phyloP scores from a whole-genome alignment of 768 basidiomycete species.

The Lenzites betulinus region DNA sequence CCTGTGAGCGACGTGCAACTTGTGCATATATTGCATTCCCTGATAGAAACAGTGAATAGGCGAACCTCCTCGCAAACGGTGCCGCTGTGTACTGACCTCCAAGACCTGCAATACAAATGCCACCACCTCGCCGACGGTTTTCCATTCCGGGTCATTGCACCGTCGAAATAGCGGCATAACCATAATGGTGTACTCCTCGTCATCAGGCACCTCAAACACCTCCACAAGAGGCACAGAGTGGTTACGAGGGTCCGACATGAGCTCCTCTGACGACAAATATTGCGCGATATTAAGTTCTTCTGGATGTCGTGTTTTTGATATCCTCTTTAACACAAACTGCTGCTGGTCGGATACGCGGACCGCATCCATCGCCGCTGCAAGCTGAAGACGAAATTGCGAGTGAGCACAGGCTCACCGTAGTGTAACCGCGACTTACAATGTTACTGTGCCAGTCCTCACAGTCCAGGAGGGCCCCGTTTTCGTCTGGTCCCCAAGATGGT shows the following conservation, averaged over 20 bases:
- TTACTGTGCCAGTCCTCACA: neutral
- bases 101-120: neutral
- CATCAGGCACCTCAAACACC: constrained; percentile 17
- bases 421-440: neutral
- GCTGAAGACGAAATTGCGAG: neutral
- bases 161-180: constrained; percentile 37
- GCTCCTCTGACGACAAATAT: constrained; percentile 25
- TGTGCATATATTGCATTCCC: constrained; percentile 24
- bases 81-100: neutral
- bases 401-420: neutral
- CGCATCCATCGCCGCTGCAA: constrained; percentile 30
- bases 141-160: constrained; percentile 34
- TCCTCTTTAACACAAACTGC: constrained; percentile 23
- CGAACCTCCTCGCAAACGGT: too few species aligned
- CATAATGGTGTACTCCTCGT: constrained; percentile 23
- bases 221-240: constrained; percentile 30
- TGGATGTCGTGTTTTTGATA: constrained; percentile 18
- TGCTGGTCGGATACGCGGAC: constrained; percentile 26
- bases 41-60: neutral
- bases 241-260: constrained; percentile 28
- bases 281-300: constrained; percentile 30
- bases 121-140: neutral
- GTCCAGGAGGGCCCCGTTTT: too few species aligned
- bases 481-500: constrained; percentile 27
- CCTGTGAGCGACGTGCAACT: constrained; percentile 14